Evolutionary conservation across 148 eudicot species (phyloP), one percentile per base, ranked within the genome.

Genomic region (Limonium bicolor): DNA sequence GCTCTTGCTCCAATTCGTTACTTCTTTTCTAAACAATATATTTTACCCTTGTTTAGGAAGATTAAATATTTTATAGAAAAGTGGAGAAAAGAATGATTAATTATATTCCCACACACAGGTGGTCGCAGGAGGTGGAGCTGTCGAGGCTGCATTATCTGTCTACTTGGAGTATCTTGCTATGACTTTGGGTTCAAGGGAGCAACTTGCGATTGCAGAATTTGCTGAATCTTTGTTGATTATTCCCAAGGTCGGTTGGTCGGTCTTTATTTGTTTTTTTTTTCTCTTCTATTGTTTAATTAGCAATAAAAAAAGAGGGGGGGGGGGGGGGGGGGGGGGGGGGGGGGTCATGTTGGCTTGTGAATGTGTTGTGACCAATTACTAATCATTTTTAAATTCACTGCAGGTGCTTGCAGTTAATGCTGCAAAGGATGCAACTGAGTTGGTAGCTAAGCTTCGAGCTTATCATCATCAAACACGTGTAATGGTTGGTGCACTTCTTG

Each of bases 101-200:
- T n/a, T n/a, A n/a, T n/a, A n/a, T 40, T 16, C n/a, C 24, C 38
- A 34, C n/a, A 48, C 55, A 36, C 74, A 90, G 99, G 99, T 90
- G 41, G 99, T 84, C 50, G 93, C 99, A 16, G 99, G 95, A 50
- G 99, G 99, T 53, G 99, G 99, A 38, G 99, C 99, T 25, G 99
- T 85, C 44, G 99, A 90, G 67, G 86, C 99, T 29, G 87, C 99
- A 23, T 64, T 90, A 50, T 81, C 88, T 42, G 94, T 84, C 12
- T 85, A 78, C 57, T 59, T 90, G 68, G 99, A 90, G 64, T 66
- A 81, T 51, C 79, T 84, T 10, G 99, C 99, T 40, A 90, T 95
- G 13, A 90, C 99, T 42, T 52, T 90, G 36, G 99, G 99, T 45
- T 90, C 93, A 26, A 76, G 99, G 41, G 99, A 90, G 68, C 99